These are phyloP conservation scores for Neurospora crassa DNA, from an alignment of 2,329 filamentous ascomycete genomes.

Conservation along the genomic window DNA sequence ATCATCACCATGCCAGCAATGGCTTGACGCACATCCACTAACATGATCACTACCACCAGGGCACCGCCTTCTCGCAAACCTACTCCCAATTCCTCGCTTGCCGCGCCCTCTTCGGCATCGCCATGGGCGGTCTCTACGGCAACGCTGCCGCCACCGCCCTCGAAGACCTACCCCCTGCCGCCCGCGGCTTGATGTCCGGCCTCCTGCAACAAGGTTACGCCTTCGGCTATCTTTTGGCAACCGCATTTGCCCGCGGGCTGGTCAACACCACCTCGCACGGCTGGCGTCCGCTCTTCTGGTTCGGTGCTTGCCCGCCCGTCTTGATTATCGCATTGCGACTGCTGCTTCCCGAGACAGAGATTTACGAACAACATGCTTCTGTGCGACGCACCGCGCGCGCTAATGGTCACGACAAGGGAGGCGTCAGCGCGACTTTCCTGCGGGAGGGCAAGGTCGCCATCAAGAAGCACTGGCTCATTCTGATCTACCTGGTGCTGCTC, in stretches of 20 bases:
- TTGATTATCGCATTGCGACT: slow-evolving; percentile 73
- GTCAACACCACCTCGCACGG: slow-evolving; percentile 67
- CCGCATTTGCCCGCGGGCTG: slow-evolving; percentile 54
- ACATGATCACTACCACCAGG: slow-evolving; percentile 23
- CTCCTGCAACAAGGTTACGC: slow-evolving; percentile 67
- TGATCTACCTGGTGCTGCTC: slow-evolving; percentile 73
- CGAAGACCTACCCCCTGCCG: slow-evolving; percentile 60
- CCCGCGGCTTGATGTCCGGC: slow-evolving; percentile 65
- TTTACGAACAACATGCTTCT: slow-evolving; percentile 57
- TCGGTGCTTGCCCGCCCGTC: slow-evolving; percentile 70
- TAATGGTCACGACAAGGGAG: neutral
- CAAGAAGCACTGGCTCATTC: slow-evolving; percentile 68
- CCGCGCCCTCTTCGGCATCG: slow-evolving; percentile 65
- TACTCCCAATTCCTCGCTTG: slow-evolving; percentile 66
- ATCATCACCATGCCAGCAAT: too few species aligned
- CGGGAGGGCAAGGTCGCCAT: slow-evolving; percentile 70
- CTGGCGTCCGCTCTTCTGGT: slow-evolving; percentile 87
- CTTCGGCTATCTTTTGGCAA: slow-evolving; percentile 53
- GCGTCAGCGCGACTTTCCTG: slow-evolving; percentile 45
- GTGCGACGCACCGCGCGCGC: slow-evolving; percentile 34
- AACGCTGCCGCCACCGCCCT: slow-evolving; percentile 72
- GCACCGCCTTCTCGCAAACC: slow-evolving; percentile 58
- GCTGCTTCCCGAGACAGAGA: slow-evolving; percentile 67
- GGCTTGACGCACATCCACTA: neutral
- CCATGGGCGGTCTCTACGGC: slow-evolving; percentile 75